Base-by-base conservation (phyloP, 768 basidiomycete genomes). In the Xanthoconium purpureum region DNA sequence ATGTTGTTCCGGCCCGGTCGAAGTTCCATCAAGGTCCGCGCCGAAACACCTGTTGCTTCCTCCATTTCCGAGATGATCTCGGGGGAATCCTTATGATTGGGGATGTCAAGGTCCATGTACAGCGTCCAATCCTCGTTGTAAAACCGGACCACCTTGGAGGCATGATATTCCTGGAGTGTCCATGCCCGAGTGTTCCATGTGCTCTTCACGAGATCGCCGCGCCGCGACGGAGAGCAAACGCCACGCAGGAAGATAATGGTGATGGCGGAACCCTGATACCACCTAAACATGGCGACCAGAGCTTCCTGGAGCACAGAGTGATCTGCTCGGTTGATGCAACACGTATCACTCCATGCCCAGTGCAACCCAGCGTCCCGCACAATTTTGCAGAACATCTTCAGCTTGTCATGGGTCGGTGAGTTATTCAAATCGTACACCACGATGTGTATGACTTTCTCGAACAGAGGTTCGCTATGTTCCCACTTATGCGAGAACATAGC, bases 261-360 rank as follows among this genome's bases (percentile, higher is more conserved):
- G 12, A 50, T 4, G n/a, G 49, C 12, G 18, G 38, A 39, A 32
- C 39, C 49, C 18, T 40, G 29, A 13, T 40, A 50, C 49, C 49
- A 50, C 18, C 24, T 20, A 13, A 50, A 50, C 49, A 50, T 50
- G 6, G 39, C 6, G 7, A 50, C 49, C 6, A 50, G n/a, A 7
- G 49, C 49, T 18, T 50, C 49, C 32, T 50, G 38, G n/a, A 40
- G 38, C 28, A 32, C 39, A 13, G 14, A 3, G 5, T 39, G 49
- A 8, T 50, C 39, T 4, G 29, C 13, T 17, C 40, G 29, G 38
- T 50, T 50, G 38, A 50, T 50, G 10, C 49, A 50, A 20, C 49
- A 50, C 11, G 49, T 50, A 20, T 50, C 49, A 11, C 49, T 50
- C 49, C 49, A 50, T 18, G 49, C 49, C 49, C 49, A 50, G n/a